Conservation (phyloP, 1,284 basidiomycete species). For the Schizophyllum amplum region DNA sequence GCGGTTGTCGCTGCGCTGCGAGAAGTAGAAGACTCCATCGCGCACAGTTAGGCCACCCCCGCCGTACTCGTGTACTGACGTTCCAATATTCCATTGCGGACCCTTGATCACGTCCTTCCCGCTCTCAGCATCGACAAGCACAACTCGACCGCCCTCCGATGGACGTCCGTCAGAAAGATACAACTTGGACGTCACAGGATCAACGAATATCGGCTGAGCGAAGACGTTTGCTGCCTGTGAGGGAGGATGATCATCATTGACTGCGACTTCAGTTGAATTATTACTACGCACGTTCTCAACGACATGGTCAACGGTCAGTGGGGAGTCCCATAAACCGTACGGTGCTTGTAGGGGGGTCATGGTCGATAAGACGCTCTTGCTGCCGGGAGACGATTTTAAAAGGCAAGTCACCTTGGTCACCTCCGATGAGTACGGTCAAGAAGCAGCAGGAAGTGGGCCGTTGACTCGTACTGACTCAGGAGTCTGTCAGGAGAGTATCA, state of each 20-base stretch:
- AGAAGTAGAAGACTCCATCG: conserved; percentile 46
- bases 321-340: conserved; percentile 55
- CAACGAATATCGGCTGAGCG: conserved; percentile 33
- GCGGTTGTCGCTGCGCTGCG: conserved; percentile 40
- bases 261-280: conserved; percentile 6
- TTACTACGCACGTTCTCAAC: conserved; percentile 36
- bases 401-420: too few species aligned
- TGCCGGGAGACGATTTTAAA: too few species aligned
- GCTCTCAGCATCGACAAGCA: conserved; percentile 42
- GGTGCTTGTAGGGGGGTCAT: conserved; percentile 25
- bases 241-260: conserved; percentile 24
- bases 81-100: conserved; percentile 45
- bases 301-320: conserved; percentile 46
- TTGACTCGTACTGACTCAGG: too few species aligned
- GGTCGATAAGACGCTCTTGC: neutral
- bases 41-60: conserved; percentile 37
- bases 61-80: conserved; percentile 55
- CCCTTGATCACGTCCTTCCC: conserved; percentile 35
- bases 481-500: too few species aligned
- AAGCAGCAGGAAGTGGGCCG: too few species aligned
- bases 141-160: conserved; percentile 48
- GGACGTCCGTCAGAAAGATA: conserved; percentile 61
- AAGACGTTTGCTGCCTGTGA: conserved; percentile 25
- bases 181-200: conserved; percentile 38
- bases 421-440: too few species aligned